Conservation (phyloP, 805 yeast genomes). For the Saturnispora sekii region DNA sequence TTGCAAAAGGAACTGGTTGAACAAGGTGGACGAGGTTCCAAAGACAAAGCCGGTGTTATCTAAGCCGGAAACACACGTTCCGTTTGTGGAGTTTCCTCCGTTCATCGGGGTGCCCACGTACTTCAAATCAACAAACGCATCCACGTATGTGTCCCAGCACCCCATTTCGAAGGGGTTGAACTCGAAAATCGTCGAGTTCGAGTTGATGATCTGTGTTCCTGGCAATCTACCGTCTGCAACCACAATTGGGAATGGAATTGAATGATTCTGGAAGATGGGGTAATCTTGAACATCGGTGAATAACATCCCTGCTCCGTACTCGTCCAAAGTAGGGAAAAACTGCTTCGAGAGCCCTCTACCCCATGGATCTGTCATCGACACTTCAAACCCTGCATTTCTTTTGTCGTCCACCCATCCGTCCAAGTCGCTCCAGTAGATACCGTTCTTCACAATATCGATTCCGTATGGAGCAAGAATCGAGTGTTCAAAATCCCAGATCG, state of each 20-base stretch:
- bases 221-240: slow-evolving; percentile 63
- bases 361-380: slow-evolving; percentile 73
- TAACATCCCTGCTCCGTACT: slow-evolving; percentile 55
- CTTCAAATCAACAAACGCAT: slow-evolving; percentile 53
- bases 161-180: slow-evolving; percentile 68
- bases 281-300: slow-evolving; percentile 49
- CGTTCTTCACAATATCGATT: slow-evolving; percentile 40
- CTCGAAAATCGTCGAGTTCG: slow-evolving; percentile 62
- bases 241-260: slow-evolving; percentile 66
- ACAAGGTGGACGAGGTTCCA: slow-evolving; percentile 77
- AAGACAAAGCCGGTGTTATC: slow-evolving; percentile 77
- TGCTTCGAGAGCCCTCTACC: slow-evolving; percentile 67
- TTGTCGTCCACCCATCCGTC: slow-evolving; percentile 43
- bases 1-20: slow-evolving; percentile 55
- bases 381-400: slow-evolving; percentile 53
- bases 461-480: slow-evolving; percentile 59
- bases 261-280: slow-evolving; percentile 48
- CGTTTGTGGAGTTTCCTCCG: slow-evolving; percentile 44
- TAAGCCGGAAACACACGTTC: slow-evolving; percentile 51
- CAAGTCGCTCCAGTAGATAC: slow-evolving; percentile 44
- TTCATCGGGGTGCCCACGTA: slow-evolving; percentile 60
- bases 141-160: slow-evolving; percentile 74
- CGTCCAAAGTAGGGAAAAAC: slow-evolving; percentile 50
- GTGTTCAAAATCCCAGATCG: slow-evolving; percentile 61
- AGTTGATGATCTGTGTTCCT: slow-evolving; percentile 41